Percentiles rank a stretch among this genome's conserved stretches.
Conservation (phyloP, 2,329 filamentous ascomycete genomes). For the Sporothrix globosa region DNA sequence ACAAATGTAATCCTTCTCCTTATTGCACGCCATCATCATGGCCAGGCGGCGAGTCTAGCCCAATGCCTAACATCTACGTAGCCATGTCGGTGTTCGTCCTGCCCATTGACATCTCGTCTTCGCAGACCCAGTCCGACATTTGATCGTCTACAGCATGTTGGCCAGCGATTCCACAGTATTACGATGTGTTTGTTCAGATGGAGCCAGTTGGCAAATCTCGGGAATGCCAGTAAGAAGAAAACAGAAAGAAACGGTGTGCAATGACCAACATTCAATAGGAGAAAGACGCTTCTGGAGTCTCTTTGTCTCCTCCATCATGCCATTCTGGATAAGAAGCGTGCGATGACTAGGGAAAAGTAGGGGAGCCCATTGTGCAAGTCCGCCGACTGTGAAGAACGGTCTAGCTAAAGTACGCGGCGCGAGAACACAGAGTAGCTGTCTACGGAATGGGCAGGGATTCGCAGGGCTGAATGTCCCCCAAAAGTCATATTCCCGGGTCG, state of each 20-base stretch:
- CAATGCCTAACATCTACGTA: background rate
- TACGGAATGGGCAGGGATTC: constrained; percentile 2
- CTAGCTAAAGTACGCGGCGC: constrained; percentile 18
- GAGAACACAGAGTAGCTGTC: constrained; percentile 12
- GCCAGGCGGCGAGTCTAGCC: background rate
- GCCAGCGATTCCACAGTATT: background rate
- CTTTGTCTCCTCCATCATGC: constrained; percentile 26
- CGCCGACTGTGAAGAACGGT: background rate
- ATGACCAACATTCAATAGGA: background rate
- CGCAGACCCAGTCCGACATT: constrained; percentile 22
- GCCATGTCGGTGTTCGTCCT: constrained; percentile 8
- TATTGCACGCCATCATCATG: no score
- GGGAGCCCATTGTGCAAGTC: background rate
- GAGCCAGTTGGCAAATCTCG: background rate
- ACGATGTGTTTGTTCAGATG: background rate
- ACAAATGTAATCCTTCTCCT: background rate
- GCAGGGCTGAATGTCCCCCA: background rate
- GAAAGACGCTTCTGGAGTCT: constrained; percentile 10
- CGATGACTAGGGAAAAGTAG: constrained; percentile 30
- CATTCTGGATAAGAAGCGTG: constrained; percentile 28
- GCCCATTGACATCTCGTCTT: constrained; percentile 15
- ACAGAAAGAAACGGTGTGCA: background rate
- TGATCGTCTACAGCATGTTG: constrained; percentile 18
- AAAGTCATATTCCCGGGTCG: background rate
- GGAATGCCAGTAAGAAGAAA: background rate